Conservation (phyloP, 148 eudicot species). For the Vaccinium corymbosum region DNA sequence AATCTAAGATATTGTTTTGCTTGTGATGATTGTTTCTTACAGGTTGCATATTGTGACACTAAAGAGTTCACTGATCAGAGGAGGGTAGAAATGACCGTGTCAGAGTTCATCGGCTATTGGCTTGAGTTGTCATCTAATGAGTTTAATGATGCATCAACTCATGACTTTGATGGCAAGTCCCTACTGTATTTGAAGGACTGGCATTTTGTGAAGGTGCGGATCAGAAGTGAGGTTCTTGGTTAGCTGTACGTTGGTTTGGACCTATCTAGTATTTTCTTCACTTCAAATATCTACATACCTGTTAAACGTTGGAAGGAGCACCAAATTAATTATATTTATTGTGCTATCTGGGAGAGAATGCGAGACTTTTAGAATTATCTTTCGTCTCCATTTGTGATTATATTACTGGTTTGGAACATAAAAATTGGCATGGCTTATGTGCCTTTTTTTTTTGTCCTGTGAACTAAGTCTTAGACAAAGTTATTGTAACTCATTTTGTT, state of each 20-base stretch:
- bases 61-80: conserved; percentile 78
- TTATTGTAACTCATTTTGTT: background rate
- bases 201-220: conserved; percentile 92
- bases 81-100: conserved; percentile 72
- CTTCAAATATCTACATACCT: background rate
- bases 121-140: conserved; percentile 22
- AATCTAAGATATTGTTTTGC: background rate
- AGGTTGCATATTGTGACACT: conserved; percentile 80
- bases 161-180: conserved; percentile 31
- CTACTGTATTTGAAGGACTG: conserved; percentile 87
- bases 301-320: background rate
- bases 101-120: conserved; percentile 74
- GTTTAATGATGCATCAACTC: conserved; percentile 18
- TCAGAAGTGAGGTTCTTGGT: background rate
- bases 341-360: background rate
- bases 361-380: background rate
- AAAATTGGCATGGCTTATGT: background rate
- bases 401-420: background rate
- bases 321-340: background rate
- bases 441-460: too few relatives aligned
- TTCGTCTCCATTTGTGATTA: background rate
- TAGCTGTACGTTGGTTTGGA: background rate
- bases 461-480: background rate
- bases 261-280: background rate
- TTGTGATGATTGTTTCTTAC: conserved; percentile 15